Base-by-base conservation (phyloP, 306 rosid species). In the Boehmeria nivea region DNA sequence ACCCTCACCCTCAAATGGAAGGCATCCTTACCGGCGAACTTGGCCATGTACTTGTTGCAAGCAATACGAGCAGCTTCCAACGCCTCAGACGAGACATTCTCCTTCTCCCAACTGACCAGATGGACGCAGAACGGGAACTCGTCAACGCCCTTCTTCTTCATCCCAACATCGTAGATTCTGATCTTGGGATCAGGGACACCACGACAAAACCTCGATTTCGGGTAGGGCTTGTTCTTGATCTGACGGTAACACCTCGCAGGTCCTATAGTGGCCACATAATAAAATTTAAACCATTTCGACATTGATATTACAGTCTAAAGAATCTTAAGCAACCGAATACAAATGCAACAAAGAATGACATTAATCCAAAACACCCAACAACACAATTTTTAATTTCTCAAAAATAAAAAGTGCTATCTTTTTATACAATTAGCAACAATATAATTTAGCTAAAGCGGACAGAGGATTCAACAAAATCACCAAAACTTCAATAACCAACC, bases 81-180 rank as follows among this genome's bases (percentile, higher is more conserved):
- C 0, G 94, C 94, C 60, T 87, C 96, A 4, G 85, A 81, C 0
- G 97, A 78, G 24, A 88, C 97, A 55, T 88, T 88, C 52, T 88
- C 97, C 57, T 89, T 89, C 67, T 89, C 97, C 97, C 97, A 89
- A 16, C 84, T 78, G 42, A 89, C 97, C 6, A 89, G 78, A 61
- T 89, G 97, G 24, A 89, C 97, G 0, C 91, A 85, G 74, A 85
- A 89, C 2, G 97, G 97, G 61, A 89, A 89, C 70, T 89, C 97
- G 60, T 85, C 97, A 22, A 85, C 95, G 43, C 97, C 95, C 57
- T 79, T 89, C 87, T 71, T 89, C 76, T 89, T 89, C 95, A 85
- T 85, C 3, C 97, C 97, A 40, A 89, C 97, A 70, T 89, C 97
- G 40, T 80, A 83, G 52, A 86, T 86, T 36, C 86, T 78, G 68